Percentiles rank a stretch among this genome's conserved stretches.
Evolutionary conservation across 2,329 filamentous ascomycete genomes (phyloP).

Genomic region (Chaetomium globosum): DNA sequence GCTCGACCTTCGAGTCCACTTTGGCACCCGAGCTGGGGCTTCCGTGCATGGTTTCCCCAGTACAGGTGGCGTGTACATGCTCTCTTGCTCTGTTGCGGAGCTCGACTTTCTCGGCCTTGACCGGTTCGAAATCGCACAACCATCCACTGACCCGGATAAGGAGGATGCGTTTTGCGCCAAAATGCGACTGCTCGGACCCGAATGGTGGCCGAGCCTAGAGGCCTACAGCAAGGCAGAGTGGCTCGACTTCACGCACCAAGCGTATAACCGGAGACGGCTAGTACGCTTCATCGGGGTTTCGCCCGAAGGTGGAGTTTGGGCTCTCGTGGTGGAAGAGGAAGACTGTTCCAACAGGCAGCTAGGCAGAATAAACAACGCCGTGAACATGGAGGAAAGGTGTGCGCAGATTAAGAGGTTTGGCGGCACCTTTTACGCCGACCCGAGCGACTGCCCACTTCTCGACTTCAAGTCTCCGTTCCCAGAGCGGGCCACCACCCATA

Average conservation of each 20-base stretch:
- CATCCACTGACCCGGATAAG: neutral
- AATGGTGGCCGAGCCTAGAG: slow-evolving; percentile 12
- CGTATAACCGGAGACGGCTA: neutral
- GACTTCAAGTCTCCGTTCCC: neutral
- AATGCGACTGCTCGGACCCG: slow-evolving; percentile 8
- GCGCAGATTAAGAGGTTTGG: slow-evolving; percentile 15
- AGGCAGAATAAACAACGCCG: slow-evolving; percentile 11
- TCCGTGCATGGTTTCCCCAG: slow-evolving; percentile 8
- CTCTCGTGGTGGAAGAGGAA: slow-evolving; percentile 1
- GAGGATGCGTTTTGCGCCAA: slow-evolving; percentile 8
- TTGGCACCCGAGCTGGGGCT: neutral
- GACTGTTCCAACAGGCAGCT: slow-evolving; percentile 7
- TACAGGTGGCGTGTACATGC: slow-evolving; percentile 4
- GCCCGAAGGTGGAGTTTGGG: slow-evolving; percentile 2
- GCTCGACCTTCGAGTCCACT: slow-evolving; percentile 6
- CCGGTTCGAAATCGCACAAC: slow-evolving; percentile 10
- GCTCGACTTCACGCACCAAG: neutral
- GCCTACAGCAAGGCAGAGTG: neutral
- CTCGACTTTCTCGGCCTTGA: slow-evolving; percentile 17
- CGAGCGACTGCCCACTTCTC: slow-evolving; percentile 11
- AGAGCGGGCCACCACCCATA: too few species aligned
- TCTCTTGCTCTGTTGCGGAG: slow-evolving; percentile 1
- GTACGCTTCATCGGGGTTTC: slow-evolving; percentile 11
- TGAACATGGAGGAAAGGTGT: slow-evolving; percentile 15
- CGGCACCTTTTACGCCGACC: slow-evolving; percentile 12